Evolutionary conservation across 805 yeast genomes (phyloP).

Genomic region (Lachancea sp.): DNA sequence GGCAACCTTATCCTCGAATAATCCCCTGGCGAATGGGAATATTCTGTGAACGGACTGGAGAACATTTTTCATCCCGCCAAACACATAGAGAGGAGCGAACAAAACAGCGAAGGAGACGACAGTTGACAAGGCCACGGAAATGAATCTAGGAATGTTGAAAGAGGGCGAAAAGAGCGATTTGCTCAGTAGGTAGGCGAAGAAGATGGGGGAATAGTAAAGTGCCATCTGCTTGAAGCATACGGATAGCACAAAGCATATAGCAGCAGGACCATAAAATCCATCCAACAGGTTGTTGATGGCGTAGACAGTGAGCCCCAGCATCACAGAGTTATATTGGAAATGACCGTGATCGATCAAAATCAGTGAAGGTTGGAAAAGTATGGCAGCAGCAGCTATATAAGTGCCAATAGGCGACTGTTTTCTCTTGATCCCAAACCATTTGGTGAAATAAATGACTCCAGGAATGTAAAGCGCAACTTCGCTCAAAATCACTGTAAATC

Average conservation of each 20-base stretch:
- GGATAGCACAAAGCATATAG: constrained; percentile 70
- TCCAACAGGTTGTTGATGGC: constrained; percentile 60
- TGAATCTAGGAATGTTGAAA: constrained; percentile 51
- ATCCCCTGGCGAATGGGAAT: constrained; percentile 88
- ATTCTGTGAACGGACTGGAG: constrained; percentile 60
- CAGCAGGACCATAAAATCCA: constrained; percentile 59
- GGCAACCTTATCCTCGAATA: constrained; percentile 96
- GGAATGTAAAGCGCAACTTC: constrained; percentile 75
- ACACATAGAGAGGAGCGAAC: constrained; percentile 54
- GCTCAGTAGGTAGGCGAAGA: constrained; percentile 74
- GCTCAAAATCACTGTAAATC: constrained; percentile 68
- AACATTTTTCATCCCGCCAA: constrained; percentile 34
- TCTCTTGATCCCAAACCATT: constrained; percentile 60
- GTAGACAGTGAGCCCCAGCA: constrained; percentile 78
- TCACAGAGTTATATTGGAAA: constrained; percentile 89
- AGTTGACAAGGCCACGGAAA: constrained; percentile 60
- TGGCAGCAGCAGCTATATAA: constrained; percentile 65
- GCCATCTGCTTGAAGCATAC: constrained; percentile 94
- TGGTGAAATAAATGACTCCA: constrained; percentile 63
- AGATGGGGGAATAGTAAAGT: constrained; percentile 82
- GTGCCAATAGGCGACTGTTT: constrained; percentile 64
- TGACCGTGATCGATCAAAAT: constrained; percentile 93
- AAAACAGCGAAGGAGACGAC: constrained; percentile 44
- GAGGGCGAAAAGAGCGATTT: constrained; percentile 34
- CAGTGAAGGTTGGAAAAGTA: constrained; percentile 79